phyloP scores from a whole-genome alignment of 352 stramenopile genomes.

The Pythium brassicae region DNA sequence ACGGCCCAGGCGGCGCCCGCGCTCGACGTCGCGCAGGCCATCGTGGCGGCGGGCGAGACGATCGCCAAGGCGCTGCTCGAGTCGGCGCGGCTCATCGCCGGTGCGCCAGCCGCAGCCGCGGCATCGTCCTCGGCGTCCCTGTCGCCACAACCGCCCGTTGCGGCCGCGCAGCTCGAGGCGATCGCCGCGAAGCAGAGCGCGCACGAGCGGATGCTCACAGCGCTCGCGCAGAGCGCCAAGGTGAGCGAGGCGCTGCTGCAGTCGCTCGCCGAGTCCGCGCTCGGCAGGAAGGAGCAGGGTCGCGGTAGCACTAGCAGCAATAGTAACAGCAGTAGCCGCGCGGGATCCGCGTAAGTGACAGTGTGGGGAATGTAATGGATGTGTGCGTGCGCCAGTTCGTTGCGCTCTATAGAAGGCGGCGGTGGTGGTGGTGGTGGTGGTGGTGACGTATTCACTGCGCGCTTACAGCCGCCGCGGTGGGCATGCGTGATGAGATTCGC shows the following conservation, averaged over 20 bases:
- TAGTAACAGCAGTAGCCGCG: no score
- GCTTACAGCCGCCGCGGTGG: no score
- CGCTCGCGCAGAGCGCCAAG: constrained; percentile 2
- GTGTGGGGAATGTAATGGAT: no score
- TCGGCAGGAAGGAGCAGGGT: background rate
- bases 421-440: no score
- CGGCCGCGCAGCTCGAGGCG: background rate
- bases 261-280: background rate
- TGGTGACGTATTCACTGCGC: no score
- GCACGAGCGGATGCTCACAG: constrained; percentile 3
- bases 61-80: constrained; percentile 7
- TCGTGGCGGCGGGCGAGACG: constrained; percentile 1
- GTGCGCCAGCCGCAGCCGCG: background rate
- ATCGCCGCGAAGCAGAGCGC: constrained; percentile 1
- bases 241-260: constrained; percentile 3
- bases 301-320: no score
- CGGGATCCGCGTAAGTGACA: no score
- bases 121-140: background rate
- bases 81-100: constrained; percentile 5
- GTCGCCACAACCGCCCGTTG: background rate
- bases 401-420: no score
- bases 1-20: no score
- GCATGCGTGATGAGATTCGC: no score
- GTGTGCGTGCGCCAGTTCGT: no score
- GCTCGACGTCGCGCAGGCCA: constrained; percentile 5